Base-by-base conservation (phyloP, 1,284 basidiomycete species). In the Boletus semigastroideus region DNA sequence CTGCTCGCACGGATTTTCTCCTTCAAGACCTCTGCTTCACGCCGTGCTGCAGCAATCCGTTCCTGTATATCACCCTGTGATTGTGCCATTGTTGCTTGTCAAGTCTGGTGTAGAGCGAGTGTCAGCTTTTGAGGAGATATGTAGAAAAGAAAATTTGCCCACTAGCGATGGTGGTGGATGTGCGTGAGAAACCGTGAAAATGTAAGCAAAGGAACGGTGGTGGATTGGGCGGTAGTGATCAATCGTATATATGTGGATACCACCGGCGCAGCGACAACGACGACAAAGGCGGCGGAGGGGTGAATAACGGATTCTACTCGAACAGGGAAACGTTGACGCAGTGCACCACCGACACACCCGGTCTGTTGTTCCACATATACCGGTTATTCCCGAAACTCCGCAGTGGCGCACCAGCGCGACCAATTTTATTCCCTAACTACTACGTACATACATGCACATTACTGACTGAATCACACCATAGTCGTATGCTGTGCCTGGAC, bases 1-100 rank as follows among this genome's bases (percentile, higher is more conserved):
- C 87, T 90, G 74, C 92, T 94, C 39, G 92, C 86, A 60, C 94
- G 82, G 69, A 98, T 97, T 84, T 94, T 95, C 80, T 98, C 95
- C 77, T 97, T 98, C 75, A 98, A 75, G 66, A 84, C 89, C 73
- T 99, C 96, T 37, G 94, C 94, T 74, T 98, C 95, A 68, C 95
- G 84, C 66, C 96, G 87, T 53, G 96, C 96, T 46, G 94, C 92
- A 51, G 94, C 92, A 72, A 99, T 98, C 68, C 91, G 77, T 76
- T 95, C 93, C 71, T 94, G 92, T 63, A 95, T 92, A 69, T 95
- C 92, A 68, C 85, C 83, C 74, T 87, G 85, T 51, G 78, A 79
- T 77, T 90, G 87, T 64, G 87, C 85, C 87, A 90, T 90, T 63
- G 49, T 54, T 56, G 37, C 36, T 39, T 51, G 41, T 43, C 38